Base-by-base conservation (phyloP, 345 rosid genomes). In the Pelargonium nanum region DNA sequence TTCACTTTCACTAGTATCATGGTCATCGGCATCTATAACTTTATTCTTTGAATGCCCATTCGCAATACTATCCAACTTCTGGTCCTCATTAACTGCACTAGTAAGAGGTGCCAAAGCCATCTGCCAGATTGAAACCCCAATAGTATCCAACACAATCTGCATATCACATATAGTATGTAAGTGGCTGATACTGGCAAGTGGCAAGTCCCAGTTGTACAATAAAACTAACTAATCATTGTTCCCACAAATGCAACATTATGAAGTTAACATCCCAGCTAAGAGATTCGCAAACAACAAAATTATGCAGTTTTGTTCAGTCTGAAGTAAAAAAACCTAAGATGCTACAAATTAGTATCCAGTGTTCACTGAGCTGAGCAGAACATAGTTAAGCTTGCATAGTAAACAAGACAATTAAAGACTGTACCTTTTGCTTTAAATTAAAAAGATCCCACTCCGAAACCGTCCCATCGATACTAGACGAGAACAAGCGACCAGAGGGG, bases 371-470 rank as follows among this genome's bases (percentile, higher is more conserved):
- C 32, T 28, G 7, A 28, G 32, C 7, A n/a, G n/a, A n/a, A n/a
- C n/a, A n/a, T n/a, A n/a, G n/a, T n/a, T n/a, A n/a, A n/a, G n/a
- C n/a, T n/a, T 30, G 40, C 40, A 30, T 30, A 6, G 4, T 30
- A 30, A 30, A 5, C 40, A 30, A 30, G 10, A 40, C 48, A 15
- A 40, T 15, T 21, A 40, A 7, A 20, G 24, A 40, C 15, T 22
- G 13, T 55, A 88, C 98, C 95, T 86, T 86, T 76, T 89, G 95
- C 78, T 76, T 82, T 83, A 89, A 72, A 70, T 87, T 80, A 45
- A 80, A 92, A 63, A 85, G 84, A 78, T 89, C 95, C 93, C 93
- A 92, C 59, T 92, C 95, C 0, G 83, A 89, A 62, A 92, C 75
- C 0, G 97, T 78, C 52, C 98, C 96, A 68, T 92, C 95, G 9